A percentile compares a stretch with the other conserved stretches of the same genome.
Conservation (phyloP, 352 stramenopile species). For the Aphanomyces stellatus region DNA sequence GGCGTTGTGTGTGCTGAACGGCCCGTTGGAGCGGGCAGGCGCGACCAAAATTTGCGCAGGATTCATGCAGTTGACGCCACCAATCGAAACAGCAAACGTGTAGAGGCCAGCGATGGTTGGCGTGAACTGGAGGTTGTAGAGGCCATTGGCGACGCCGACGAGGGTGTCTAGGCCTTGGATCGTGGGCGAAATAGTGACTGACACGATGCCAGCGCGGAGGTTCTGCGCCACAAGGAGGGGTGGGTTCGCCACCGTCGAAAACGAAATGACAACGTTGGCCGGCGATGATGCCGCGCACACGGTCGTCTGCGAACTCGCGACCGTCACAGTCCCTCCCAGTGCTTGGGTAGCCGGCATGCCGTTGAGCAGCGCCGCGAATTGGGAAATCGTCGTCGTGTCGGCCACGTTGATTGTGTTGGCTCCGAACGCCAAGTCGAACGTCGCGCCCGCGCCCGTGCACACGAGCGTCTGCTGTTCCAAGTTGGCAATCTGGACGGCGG, state of each 20-base stretch:
- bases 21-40: conserved; percentile 59
- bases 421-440: conserved; percentile 49
- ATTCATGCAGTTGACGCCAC: conserved; percentile 40
- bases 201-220: conserved; percentile 41
- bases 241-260: conserved; percentile 39
- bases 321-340: conserved; percentile 39
- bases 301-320: conserved; percentile 25
- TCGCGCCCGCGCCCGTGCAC: conserved; percentile 30
- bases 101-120: conserved; percentile 76
- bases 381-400: conserved; percentile 26
- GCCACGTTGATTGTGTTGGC: conserved; percentile 29
- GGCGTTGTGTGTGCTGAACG: conserved; percentile 66
- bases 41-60: conserved; percentile 70
- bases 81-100: conserved; percentile 42
- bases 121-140: conserved; percentile 79
- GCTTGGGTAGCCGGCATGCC: conserved; percentile 28
- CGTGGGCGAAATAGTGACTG: conserved; percentile 36
- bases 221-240: conserved; percentile 30
- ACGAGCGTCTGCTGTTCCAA: conserved; percentile 41
- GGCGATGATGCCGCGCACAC: conserved; percentile 28
- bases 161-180: conserved; percentile 43
- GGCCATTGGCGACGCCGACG: conserved; percentile 27
- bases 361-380: conserved; percentile 49
- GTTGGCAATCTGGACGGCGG: conserved; percentile 42
- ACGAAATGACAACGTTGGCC: conserved; percentile 37